Evolutionary conservation across 1,284 basidiomycete genomes (phyloP), one percentile per base, ranked within the genome.

Genomic region (Apiotrichum brassicae): DNA sequence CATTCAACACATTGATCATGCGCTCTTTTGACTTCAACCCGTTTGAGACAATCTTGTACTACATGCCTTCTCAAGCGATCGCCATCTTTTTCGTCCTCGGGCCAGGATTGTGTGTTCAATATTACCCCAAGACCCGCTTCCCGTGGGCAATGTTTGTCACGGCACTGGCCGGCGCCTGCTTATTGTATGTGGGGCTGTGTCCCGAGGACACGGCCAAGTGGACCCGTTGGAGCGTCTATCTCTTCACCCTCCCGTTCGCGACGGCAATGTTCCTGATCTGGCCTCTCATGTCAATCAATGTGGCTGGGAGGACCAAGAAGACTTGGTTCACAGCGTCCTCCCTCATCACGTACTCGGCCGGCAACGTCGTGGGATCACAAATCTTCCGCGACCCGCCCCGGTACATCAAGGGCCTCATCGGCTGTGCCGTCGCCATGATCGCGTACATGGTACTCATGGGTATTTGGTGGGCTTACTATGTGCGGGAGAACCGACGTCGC

Each of bases 201-300:
- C 24, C 37, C 24, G 19, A 18, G 4, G 28, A 43, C 38, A 39
- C 44, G 16, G 22, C 44, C 30, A 46, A 44, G 12, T 55, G 53
- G 53, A 41, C 34, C 18, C 41, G 43, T 14, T 55, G 46, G 46
- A 33, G 26, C 20, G 42, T 48, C 28, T 51, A 44, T 36, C 19
- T 28, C 6, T 38, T 46, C 35, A 18, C 19, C 26, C 22, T 48
- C 20, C 48, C 44, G 22, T 51, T 42, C 26, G 36, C 38, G 20
- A 51, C 46, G 28, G 53, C 45, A 48, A 47, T 51, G 51, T 57
- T 49, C 38, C 55, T 32, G 47, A 56, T 45, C 35, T 59, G 43
- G 54, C 54, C 53, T n/a, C 46, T 49, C 46, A 59, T 54, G 43
- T 62, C 23, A 54, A 62, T 56, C 53, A 65, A 48, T 33, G 32